Base-by-base conservation (phyloP, 192 early-diverging fungal species). In the Coemansia sp. region DNA sequence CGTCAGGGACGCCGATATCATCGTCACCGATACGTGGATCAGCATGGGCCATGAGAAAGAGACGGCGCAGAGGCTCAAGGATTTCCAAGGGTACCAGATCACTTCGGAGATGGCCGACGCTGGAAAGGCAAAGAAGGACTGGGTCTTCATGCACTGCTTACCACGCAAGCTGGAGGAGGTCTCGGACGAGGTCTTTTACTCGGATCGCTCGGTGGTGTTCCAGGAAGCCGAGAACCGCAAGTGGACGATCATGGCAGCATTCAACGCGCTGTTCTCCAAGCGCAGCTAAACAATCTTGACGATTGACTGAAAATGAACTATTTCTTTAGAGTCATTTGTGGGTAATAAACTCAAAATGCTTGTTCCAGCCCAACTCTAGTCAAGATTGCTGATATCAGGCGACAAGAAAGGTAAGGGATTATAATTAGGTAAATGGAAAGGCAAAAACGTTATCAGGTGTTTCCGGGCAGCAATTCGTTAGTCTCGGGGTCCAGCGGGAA, bases 221-320 rank as follows among this genome's bases (percentile, higher is more conserved):
- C 90, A 87, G 60, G 96, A 99, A 73, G 97, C 96, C 8, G 96
- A 99, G 79, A 98, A 99, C 86, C 88, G 97, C 73, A 99, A 99
- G 75, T 97, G 95, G 89, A 97, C 97, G 7, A 96, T 95, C 63
- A 76, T 99, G 65, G 89, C 95, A 2, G 91, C 93, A 11, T 85
- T 93, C 59, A 83, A 89, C 57, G 79, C 86, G 4, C 73, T 90
- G 42, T 63, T 92, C 19, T n/a, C 61, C 29, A 80, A 71, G 34
- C 38, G 35, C 4, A 59, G 48, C 4, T 43, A 53, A 69, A n/a
- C 38, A 40, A 40, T n/a, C n/a, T n/a, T n/a, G n/a, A n/a, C n/a
- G n/a, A n/a, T 3, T 13, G 38, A 40, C 1, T 17, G 13, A 45
- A 45, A 45, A 45, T 1, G 11, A 5, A 40, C 11, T 13, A 40